Conservation (phyloP, 768 basidiomycete species). For the Tylopilus cervinicoccineus region DNA sequence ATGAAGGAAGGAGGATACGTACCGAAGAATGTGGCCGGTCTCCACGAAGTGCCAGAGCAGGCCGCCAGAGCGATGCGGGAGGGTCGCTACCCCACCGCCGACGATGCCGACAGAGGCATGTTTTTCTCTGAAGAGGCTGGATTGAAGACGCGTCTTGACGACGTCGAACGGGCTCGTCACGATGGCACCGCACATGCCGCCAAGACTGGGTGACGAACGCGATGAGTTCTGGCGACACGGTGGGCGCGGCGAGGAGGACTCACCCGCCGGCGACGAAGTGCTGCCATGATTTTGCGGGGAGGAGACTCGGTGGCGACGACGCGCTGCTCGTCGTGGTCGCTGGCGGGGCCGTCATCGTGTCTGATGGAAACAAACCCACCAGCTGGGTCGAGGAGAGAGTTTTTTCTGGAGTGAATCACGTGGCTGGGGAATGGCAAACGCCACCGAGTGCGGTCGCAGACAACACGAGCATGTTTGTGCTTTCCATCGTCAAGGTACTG, state of each 20-base stretch:
- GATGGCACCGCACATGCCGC: constrained; percentile 96
- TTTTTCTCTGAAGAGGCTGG: constrained; percentile 67
- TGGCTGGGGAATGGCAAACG: constrained; percentile 1
- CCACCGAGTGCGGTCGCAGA: not conserved
- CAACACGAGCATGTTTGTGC: constrained; percentile 38
- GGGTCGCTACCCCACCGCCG: constrained; percentile 30
- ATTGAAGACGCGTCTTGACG: constrained; percentile 96
- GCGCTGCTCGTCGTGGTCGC: constrained; percentile 19
- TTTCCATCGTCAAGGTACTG: constrained; percentile 46
- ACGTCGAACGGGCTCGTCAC: constrained; percentile 98
- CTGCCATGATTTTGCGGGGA: constrained; percentile 77
- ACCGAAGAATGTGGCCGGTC: constrained; percentile 88
- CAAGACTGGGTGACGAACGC: constrained; percentile 52
- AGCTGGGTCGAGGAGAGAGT: too few species aligned
- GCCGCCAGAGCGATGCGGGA: constrained; percentile 40
- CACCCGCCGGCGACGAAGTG: constrained; percentile 88
- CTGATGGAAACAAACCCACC: too few species aligned
- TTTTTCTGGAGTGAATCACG: constrained; percentile 11
- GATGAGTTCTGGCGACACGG: constrained; percentile 5
- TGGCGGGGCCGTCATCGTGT: constrained; percentile 14
- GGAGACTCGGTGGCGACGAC: constrained; percentile 33
- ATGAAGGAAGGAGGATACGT: not conserved
- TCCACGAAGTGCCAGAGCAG: constrained; percentile 93
- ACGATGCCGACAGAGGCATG: constrained; percentile 31
- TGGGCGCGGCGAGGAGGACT: constrained; percentile 25